phyloP scores from a whole-genome alignment of 208 protist species.

The Leishmania tarentolae region DNA sequence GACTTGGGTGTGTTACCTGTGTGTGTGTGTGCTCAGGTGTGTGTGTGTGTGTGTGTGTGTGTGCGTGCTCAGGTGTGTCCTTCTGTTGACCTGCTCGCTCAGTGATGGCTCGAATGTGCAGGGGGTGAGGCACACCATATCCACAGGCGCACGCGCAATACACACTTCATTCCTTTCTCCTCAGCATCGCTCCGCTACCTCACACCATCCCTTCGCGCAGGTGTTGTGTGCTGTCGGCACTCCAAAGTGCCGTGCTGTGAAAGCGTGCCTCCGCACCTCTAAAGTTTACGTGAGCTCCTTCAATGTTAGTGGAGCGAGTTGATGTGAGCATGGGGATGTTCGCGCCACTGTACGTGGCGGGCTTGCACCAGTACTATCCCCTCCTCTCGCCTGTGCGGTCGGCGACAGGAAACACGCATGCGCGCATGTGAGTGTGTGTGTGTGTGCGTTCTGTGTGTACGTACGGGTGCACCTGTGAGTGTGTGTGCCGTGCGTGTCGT shows the following conservation, averaged over 20 bases:
- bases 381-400: background rate
- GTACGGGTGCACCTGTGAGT: background rate
- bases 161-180: background rate
- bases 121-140: background rate
- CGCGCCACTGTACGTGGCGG: background rate
- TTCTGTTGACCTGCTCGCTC: background rate
- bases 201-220: background rate
- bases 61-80: background rate
- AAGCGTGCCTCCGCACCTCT: background rate
- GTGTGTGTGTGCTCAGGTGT: background rate
- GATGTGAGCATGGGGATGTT: background rate
- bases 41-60: background rate
- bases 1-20: background rate
- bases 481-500: background rate
- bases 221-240: background rate
- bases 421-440: background rate
- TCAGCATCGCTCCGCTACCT: background rate
- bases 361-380: background rate
- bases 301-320: background rate
- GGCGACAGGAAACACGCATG: background rate
- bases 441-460: background rate
- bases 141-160: background rate
- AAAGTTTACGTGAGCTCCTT: background rate
- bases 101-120: background rate
- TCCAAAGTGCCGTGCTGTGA: background rate